phyloP scores from a whole-genome alignment of 441 rosid genomes.

The Erodium chrysanthum region DNA sequence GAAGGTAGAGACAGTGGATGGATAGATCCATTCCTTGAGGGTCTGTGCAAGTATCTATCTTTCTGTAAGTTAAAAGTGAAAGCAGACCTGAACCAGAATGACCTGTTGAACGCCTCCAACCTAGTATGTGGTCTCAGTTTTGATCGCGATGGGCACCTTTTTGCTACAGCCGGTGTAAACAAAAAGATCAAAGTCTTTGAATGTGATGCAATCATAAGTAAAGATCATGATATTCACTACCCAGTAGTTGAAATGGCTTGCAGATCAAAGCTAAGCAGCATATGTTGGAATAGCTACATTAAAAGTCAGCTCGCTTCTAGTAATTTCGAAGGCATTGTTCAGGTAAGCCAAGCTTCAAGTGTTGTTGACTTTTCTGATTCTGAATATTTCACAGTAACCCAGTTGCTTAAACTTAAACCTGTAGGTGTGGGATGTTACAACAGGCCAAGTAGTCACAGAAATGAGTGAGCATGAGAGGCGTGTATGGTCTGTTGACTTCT shows the following conservation, averaged over 20 bases:
- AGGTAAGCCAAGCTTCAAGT: conserved; percentile 36
- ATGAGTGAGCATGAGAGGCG: conserved; percentile 87
- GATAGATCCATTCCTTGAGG: conserved; percentile 92
- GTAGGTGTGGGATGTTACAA: conserved; percentile 84
- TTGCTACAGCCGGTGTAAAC: conserved; percentile 90
- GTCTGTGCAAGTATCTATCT: conserved; percentile 84
- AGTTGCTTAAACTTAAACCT: conserved; percentile 16
- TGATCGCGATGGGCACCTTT: conserved; percentile 84
- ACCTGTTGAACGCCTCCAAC: conserved; percentile 74
- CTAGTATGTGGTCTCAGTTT: conserved; percentile 87
- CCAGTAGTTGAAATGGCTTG: conserved; percentile 87
- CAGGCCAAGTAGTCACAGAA: conserved; percentile 56
- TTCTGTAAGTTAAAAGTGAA: conserved; percentile 77
- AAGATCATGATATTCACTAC: conserved; percentile 70
- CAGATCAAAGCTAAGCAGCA: conserved; percentile 70
- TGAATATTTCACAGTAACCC: not conserved
- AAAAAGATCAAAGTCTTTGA: conserved; percentile 92
- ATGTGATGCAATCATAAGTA: conserved; percentile 50
- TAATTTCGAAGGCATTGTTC: conserved; percentile 92
- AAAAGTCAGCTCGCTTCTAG: conserved; percentile 90
- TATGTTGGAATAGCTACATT: conserved; percentile 88
- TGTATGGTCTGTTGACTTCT: conserved; percentile 83
- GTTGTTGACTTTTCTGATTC: no score
- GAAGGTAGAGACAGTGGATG: conserved; percentile 39
- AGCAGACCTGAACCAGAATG: conserved; percentile 88